phyloP scores from a whole-genome alignment of 768 basidiomycete species.

The Boletus barrowsii region DNA sequence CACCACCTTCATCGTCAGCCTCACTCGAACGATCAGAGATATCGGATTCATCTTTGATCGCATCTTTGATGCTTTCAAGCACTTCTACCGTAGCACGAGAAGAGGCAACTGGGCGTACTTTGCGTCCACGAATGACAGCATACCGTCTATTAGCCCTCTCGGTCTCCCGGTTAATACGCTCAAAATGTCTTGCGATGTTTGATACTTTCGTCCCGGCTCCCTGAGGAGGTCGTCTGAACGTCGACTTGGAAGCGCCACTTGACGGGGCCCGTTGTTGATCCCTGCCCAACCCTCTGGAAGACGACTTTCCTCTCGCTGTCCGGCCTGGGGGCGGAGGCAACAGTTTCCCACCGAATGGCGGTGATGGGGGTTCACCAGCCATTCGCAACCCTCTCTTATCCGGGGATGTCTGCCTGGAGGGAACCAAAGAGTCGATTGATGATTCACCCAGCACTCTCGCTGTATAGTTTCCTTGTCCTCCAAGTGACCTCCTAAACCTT shows the following conservation, averaged over 20 bases:
- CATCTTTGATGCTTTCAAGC: conserved; percentile 86
- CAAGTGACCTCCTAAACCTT: conserved; percentile 54
- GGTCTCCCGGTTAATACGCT: conserved; percentile 72
- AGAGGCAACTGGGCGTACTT: conserved; percentile 86
- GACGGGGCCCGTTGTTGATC: conserved; percentile 46
- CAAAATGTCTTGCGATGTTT: conserved; percentile 87
- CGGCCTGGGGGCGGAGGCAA: conserved; percentile 31
- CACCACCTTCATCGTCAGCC: conserved; percentile 67
- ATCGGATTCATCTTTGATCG: conserved; percentile 83
- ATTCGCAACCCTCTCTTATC: conserved; percentile 55
- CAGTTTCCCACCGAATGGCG: conserved; percentile 21
- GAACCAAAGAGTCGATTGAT: conserved; percentile 51
- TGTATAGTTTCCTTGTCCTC: conserved; percentile 39
- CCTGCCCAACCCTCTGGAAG: conserved; percentile 32
- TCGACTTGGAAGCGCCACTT: conserved; percentile 40
- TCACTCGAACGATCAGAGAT: conserved; percentile 63
- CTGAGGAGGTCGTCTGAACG: conserved; percentile 51
- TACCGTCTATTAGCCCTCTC: conserved; percentile 78
- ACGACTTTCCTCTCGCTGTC: conserved; percentile 36
- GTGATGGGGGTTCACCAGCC: conserved; percentile 35
- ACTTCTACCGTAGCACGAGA: conserved; percentile 87
- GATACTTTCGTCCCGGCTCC: conserved; percentile 70
- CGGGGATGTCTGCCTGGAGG: conserved; percentile 68
- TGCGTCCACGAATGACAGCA: conserved; percentile 80
- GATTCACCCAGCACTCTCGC: conserved; percentile 47